Percentiles rank a stretch among this genome's conserved stretches.
Conservation (phyloP, 768 basidiomycete species). For the Boletales sp. region DNA sequence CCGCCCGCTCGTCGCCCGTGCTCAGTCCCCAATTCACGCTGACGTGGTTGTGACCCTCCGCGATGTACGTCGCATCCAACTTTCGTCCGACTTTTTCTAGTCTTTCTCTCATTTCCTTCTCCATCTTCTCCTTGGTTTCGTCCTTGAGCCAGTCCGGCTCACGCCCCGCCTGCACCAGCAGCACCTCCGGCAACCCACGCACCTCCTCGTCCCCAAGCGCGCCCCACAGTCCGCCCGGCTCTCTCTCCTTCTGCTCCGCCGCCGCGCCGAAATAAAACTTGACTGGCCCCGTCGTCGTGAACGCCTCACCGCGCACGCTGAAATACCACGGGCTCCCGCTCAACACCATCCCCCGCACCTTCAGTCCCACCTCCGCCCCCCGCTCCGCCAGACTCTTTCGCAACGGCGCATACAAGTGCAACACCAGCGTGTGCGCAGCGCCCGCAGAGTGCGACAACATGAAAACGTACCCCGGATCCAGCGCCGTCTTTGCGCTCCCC, state of each 20-base stretch:
- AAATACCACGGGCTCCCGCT: conserved; percentile 45
- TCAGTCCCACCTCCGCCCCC: conserved; percentile 15
- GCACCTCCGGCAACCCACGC: conserved; percentile 40
- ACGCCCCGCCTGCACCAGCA: conserved; percentile 48
- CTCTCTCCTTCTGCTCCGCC: conserved; percentile 37
- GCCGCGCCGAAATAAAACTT: conserved; percentile 37
- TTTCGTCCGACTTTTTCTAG: conserved; percentile 23
- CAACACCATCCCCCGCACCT: conserved; percentile 43
- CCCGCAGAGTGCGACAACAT: conserved; percentile 65
- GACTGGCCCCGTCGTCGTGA: conserved; percentile 21
- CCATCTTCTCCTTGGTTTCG: conserved; percentile 36
- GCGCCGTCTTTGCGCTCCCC: conserved; percentile 12
- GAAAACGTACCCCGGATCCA: conserved; percentile 43
- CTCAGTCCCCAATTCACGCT: conserved; percentile 48
- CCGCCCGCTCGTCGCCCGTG: conserved; percentile 55
- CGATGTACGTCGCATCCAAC: conserved; percentile 33
- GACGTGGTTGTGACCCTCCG: conserved; percentile 59
- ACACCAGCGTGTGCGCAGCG: conserved; percentile 44
- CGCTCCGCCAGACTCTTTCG: conserved; percentile 32
- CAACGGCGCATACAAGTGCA: conserved; percentile 34
- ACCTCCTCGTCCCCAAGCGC: conserved; percentile 34
- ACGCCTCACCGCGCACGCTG: conserved; percentile 21
- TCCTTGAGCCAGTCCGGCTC: conserved; percentile 48
- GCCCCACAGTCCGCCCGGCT: conserved; percentile 41
- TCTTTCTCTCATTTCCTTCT: conserved; percentile 35